phyloP scores from a whole-genome alignment of 2,329 filamentous ascomycete genomes.

The Colletotrichum aenigma region DNA sequence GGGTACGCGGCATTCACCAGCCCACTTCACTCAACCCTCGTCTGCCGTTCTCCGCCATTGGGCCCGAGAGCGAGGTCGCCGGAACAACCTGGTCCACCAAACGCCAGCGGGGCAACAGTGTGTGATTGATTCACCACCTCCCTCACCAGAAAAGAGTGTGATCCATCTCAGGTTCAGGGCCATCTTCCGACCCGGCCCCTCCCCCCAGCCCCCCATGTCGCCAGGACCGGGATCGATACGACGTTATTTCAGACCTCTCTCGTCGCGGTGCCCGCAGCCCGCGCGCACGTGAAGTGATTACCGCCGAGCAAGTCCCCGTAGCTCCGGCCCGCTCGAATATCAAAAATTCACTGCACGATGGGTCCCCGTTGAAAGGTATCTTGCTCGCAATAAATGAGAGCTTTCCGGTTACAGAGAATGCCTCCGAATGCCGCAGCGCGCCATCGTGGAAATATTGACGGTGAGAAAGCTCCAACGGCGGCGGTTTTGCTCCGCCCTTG shows the following conservation, averaged over 20 bases:
- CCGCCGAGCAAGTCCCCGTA: neutral
- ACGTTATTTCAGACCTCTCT: neutral
- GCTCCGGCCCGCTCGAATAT: neutral
- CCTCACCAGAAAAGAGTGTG: neutral
- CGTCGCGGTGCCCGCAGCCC: neutral
- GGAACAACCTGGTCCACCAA: neutral
- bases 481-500: neutral
- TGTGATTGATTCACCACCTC: neutral
- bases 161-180: neutral
- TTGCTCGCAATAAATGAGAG: neutral
- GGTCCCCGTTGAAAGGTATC: neutral
- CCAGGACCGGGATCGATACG: slow-evolving; percentile 2
- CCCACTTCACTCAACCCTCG: neutral
- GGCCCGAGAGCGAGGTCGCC: neutral
- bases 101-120: neutral
- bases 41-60: neutral
- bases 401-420: neutral
- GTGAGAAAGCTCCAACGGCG: neutral
- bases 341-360: neutral
- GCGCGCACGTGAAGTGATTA: neutral
- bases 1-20: neutral
- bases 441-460: neutral
- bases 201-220: neutral
- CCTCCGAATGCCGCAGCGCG: neutral
- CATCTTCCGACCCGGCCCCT: neutral